Percentiles rank a stretch among this genome's conserved stretches.
Conservation (phyloP, 169 alveolate genomes). For the Cryptosporidium tyzzeri region DNA sequence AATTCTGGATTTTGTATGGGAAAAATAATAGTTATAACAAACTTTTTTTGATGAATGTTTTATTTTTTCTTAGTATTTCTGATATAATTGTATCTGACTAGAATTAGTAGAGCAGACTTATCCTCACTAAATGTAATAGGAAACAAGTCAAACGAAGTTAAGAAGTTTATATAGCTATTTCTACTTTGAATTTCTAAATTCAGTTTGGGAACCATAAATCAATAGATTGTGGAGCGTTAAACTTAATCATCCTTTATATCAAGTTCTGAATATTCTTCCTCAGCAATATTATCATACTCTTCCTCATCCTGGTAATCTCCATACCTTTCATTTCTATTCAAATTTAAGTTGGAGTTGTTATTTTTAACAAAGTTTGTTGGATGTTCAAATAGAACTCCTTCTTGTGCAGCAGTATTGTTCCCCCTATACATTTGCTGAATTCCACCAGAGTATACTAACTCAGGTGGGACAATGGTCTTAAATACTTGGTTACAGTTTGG, state of each 20-base stretch:
- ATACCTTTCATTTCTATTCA: constrained; percentile 12
- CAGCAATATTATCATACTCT: constrained; percentile 49
- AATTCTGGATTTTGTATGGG: not conserved
- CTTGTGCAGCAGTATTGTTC: constrained; percentile 58
- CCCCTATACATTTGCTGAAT: constrained; percentile 72
- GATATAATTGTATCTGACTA: no score
- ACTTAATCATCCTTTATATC: constrained; percentile 42
- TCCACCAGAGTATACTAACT: constrained; percentile 58
- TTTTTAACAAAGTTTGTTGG: constrained; percentile 64
- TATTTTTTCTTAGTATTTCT: not conserved
- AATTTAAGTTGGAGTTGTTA: not conserved
- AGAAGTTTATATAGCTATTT: not conserved
- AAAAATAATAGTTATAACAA: not conserved
- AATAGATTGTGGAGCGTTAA: not conserved
- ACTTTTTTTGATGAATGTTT: not conserved
- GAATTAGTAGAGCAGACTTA: not conserved
- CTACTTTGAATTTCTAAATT: not conserved
- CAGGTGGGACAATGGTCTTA: constrained; percentile 68
- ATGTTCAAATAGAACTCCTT: constrained; percentile 68
- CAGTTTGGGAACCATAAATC: not conserved
- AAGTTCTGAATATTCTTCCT: constrained; percentile 50
- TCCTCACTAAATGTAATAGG: no score
- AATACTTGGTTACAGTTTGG: constrained; percentile 72
- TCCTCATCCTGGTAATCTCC: constrained; percentile 16
- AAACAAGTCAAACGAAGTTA: not conserved